Conservation (phyloP, 257 asterid genomes). For the Rauvolfia tetraphylla region DNA sequence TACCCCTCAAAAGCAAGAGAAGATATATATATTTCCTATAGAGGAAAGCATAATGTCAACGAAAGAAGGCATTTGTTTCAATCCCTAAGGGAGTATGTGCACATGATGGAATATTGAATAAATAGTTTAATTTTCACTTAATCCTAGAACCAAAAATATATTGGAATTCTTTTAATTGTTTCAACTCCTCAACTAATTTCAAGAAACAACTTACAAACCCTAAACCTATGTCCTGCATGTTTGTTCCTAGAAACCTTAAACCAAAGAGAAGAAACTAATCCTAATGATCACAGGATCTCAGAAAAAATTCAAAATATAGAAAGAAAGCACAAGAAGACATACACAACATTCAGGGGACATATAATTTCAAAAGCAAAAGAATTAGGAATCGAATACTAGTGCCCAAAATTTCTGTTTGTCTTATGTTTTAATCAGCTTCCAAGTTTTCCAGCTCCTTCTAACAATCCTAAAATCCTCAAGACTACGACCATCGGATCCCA, state of each 20-base stretch:
- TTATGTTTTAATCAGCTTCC: neutral
- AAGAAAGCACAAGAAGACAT: neutral
- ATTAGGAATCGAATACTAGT: neutral
- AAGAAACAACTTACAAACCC: neutral
- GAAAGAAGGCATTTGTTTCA: neutral
- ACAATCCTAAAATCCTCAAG: neutral
- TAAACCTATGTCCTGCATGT: neutral
- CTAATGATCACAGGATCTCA: neutral
- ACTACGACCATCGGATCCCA: neutral
- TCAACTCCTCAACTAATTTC: neutral
- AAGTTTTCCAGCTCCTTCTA: neutral
- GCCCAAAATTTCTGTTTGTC: neutral
- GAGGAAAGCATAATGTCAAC: neutral
- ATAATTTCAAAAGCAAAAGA: neutral
- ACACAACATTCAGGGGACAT: neutral
- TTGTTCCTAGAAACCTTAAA: conserved; percentile 1
- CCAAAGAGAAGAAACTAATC: neutral
- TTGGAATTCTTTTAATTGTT: neutral
- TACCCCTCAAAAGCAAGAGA: neutral
- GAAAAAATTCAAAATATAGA: neutral
- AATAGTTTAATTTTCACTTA: neutral
- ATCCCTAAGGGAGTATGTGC: neutral
- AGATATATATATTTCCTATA: neutral
- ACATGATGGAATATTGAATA: neutral
- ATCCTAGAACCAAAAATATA: neutral